Conservation (phyloP, 2,329 filamentous ascomycete genomes). For the Gremmenia infestans region DNA sequence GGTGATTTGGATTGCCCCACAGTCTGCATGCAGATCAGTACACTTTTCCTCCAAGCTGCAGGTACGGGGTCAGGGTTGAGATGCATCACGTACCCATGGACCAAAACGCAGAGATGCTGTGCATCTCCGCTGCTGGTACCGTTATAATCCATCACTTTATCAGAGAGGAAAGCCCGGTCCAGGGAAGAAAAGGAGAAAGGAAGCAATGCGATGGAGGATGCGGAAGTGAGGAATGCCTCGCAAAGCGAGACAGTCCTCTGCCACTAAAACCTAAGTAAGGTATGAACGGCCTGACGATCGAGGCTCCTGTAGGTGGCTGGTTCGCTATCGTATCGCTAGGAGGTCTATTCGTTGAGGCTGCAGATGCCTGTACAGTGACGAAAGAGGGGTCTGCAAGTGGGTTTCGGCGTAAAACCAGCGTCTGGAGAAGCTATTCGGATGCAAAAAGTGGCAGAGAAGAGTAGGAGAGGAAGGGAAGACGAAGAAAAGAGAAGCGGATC, state of each 20-base stretch:
- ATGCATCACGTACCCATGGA: slow-evolving; percentile 51
- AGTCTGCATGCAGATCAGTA: slow-evolving; percentile 41
- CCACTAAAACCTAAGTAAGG: slow-evolving; percentile 15
- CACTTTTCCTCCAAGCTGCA: no score
- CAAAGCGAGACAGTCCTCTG: slow-evolving; percentile 35
- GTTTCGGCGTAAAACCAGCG: not conserved
- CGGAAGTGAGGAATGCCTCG: slow-evolving; percentile 36
- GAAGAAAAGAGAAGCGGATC: not conserved
- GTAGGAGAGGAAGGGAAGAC: not conserved
- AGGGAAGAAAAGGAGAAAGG: slow-evolving; percentile 33
- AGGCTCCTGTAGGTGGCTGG: not conserved
- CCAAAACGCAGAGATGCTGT: slow-evolving; percentile 70
- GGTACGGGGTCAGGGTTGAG: not conserved
- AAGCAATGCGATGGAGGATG: slow-evolving; percentile 23
- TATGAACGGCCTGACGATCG: no score
- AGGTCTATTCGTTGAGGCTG: no score
- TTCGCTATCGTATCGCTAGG: not conserved
- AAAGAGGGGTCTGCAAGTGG: not conserved
- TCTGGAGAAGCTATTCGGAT: not conserved
- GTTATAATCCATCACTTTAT: slow-evolving; percentile 41
- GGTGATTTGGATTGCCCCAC: slow-evolving; percentile 75
- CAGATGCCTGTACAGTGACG: no score
- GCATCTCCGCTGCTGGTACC: slow-evolving; percentile 47
- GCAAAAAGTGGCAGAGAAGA: not conserved
- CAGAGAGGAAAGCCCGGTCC: slow-evolving; percentile 33